A percentile compares a stretch with the other conserved stretches of the same genome.
These are phyloP conservation scores for Ophiostoma tasmaniense DNA, from an alignment of 2,329 filamentous ascomycete genomes.

Conservation along the genomic window DNA sequence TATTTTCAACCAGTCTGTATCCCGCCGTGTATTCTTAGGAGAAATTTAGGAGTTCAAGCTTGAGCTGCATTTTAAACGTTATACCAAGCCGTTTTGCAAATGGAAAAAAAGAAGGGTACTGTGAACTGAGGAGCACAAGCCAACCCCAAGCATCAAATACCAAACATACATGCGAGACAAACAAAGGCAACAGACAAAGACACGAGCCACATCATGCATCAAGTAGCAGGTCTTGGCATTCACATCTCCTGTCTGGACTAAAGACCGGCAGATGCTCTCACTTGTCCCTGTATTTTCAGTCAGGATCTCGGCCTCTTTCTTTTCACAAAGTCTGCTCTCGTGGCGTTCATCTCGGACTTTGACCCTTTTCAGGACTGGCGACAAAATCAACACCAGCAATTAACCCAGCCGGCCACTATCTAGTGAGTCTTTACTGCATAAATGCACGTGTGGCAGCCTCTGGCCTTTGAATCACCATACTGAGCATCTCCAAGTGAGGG, in stretches of 20 bases:
- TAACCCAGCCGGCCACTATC: not conserved
- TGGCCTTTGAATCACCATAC: not conserved
- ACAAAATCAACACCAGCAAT: not conserved
- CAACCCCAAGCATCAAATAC: not conserved
- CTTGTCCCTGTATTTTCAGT: not conserved
- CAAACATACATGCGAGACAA: not conserved
- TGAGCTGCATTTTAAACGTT: not conserved
- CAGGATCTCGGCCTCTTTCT: not conserved
- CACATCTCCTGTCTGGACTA: not conserved
- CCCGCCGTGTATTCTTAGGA: not conserved
- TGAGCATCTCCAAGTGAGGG: not conserved
- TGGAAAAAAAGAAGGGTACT: not conserved
- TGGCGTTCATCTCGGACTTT: not conserved
- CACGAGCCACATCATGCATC: not conserved
- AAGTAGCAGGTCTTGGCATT: not conserved
- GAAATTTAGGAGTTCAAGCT: not conserved
- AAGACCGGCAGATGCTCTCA: not conserved
- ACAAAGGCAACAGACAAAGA: not conserved
- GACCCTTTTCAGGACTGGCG: not conserved
- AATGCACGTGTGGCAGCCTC: not conserved
- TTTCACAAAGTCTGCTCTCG: not conserved
- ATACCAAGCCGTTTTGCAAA: not conserved
- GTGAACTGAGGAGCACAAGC: not conserved
- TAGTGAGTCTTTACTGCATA: not conserved
- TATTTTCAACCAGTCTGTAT: not conserved